Conservation (phyloP, 2,329 filamentous ascomycete species). For the Raffaelea albimanens region DNA sequence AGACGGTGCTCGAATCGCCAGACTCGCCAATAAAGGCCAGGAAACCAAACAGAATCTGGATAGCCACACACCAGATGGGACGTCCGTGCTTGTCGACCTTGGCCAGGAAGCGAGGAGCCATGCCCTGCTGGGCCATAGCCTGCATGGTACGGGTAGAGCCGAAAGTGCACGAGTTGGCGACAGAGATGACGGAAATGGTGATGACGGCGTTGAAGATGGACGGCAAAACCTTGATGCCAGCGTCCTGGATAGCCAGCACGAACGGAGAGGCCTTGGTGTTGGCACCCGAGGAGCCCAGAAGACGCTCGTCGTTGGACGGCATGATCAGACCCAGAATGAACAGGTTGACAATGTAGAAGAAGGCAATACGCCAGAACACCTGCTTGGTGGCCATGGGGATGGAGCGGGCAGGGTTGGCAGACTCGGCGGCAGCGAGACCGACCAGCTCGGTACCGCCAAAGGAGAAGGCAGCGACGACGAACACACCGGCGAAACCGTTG, state of each 20-base stretch:
- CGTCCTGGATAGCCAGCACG: conserved; percentile 39
- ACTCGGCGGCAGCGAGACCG: conserved; percentile 42
- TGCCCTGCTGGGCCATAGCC: conserved; percentile 36
- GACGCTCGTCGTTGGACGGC: conserved; percentile 28
- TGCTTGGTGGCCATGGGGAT: conserved; percentile 43
- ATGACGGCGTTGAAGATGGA: conserved; percentile 46
- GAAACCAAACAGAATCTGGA: conserved; percentile 47
- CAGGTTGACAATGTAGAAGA: conserved; percentile 43
- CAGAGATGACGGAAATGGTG: conserved; percentile 40
- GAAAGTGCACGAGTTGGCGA: conserved; percentile 42
- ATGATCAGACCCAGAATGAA: conserved; percentile 43
- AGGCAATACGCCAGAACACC: conserved; percentile 43
- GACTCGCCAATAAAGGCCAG: conserved; percentile 48
- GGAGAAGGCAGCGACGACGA: conserved; percentile 41
- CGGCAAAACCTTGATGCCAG: conserved; percentile 38
- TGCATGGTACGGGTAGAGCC: conserved; percentile 42
- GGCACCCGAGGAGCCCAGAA: conserved; percentile 26
- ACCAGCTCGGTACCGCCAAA: conserved; percentile 44
- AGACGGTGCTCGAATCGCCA: conserved; percentile 33
- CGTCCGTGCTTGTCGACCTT: conserved; percentile 55
- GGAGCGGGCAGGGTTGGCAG: conserved; percentile 34
- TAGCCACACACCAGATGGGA: conserved; percentile 42
- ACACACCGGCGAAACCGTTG: conserved; percentile 40
- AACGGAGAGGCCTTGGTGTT: conserved; percentile 40
- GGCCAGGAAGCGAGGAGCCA: conserved; percentile 46